A percentile compares a stretch with the other conserved stretches of the same genome.
Evolutionary conservation across 1,139 yeast genomes (phyloP).

Genomic region (Candida glucosophila): DNA sequence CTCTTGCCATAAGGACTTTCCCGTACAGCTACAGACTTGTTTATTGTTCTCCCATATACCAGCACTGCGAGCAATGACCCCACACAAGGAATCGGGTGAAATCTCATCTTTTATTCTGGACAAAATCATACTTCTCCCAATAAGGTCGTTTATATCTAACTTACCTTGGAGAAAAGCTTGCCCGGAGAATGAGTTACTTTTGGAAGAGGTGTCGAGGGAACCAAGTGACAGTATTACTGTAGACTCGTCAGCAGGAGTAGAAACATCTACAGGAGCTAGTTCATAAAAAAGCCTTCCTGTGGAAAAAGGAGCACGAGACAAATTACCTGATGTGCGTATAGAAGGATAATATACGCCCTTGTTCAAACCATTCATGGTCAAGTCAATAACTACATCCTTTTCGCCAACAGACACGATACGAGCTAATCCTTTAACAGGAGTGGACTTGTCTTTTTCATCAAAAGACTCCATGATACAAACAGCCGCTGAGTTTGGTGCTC

Average conservation of each 20-base stretch:
- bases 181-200: conserved; percentile 31
- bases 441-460: conserved; percentile 32
- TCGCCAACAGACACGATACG: conserved; percentile 68
- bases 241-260: conserved; percentile 20
- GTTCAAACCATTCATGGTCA: conserved; percentile 65
- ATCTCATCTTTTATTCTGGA: conserved; percentile 33
- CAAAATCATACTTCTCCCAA: conserved; percentile 75
- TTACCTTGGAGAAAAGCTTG: conserved; percentile 58
- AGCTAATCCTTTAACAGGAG: conserved; percentile 80
- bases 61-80: conserved; percentile 92
- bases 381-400: conserved; percentile 52
- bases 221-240: conserved; percentile 34
- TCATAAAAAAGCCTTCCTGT: conserved; percentile 49
- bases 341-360: conserved; percentile 64
- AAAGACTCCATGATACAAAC: conserved; percentile 82
- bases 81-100: conserved; percentile 47
- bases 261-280: conserved; percentile 42
- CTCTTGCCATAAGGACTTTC: conserved; percentile 95
- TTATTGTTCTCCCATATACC: conserved; percentile 97
- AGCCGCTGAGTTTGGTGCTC: conserved; percentile 80
- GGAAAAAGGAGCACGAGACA: conserved; percentile 62
- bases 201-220: too few relatives aligned
- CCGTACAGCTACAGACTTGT: conserved; percentile 88
- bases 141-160: conserved; percentile 51
- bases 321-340: conserved; percentile 64